Evolutionary conservation across 345 rosid genomes (phyloP).

Genomic region (Camelina sativa): DNA sequence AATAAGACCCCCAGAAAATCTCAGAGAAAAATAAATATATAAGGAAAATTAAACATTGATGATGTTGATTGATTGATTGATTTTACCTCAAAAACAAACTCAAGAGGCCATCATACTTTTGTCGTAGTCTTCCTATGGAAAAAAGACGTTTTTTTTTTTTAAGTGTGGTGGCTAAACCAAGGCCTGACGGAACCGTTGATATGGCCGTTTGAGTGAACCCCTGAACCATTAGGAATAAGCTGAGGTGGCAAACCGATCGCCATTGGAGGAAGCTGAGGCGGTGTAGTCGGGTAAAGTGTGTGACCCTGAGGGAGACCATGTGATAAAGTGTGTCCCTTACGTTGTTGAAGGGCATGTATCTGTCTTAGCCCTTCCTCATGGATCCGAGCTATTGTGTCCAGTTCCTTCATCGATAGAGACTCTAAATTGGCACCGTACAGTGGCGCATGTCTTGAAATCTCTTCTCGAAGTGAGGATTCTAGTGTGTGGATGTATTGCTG

Average conservation of each 20-base stretch:
- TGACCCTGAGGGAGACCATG: conserved; percentile 80
- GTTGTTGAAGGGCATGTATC: conserved; percentile 79
- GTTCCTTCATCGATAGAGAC: conserved; percentile 86
- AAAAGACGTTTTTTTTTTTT: conserved; percentile 31
- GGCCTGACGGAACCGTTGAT: conserved; percentile 76
- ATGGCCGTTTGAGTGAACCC: conserved; percentile 81
- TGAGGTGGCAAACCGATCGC: conserved; percentile 73
- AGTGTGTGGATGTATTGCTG: conserved; percentile 91
- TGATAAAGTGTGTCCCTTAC: conserved; percentile 62
- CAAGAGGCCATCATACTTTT: conserved; percentile 44
- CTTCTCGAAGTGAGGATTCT: conserved; percentile 79
- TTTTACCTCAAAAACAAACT: conserved; percentile 41
- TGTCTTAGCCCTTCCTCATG: conserved; percentile 96
- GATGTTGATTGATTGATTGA: conserved; percentile 35
- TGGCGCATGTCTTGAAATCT: conserved; percentile 92
- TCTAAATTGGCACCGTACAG: conserved; percentile 94
- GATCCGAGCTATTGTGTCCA: conserved; percentile 82
- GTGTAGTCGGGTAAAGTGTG: conserved; percentile 66
- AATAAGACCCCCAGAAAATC: conserved; percentile 23
- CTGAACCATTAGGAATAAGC: conserved; percentile 71
- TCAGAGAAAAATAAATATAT: conserved; percentile 34
- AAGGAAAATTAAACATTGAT: conserved; percentile 37
- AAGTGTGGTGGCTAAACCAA: conserved; percentile 78
- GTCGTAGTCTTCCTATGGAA: conserved; percentile 38
- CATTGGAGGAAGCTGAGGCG: conserved; percentile 62